phyloP scores from a whole-genome alignment of 495 filamentous ascomycete species.

The Sporormia fimetaria region DNA sequence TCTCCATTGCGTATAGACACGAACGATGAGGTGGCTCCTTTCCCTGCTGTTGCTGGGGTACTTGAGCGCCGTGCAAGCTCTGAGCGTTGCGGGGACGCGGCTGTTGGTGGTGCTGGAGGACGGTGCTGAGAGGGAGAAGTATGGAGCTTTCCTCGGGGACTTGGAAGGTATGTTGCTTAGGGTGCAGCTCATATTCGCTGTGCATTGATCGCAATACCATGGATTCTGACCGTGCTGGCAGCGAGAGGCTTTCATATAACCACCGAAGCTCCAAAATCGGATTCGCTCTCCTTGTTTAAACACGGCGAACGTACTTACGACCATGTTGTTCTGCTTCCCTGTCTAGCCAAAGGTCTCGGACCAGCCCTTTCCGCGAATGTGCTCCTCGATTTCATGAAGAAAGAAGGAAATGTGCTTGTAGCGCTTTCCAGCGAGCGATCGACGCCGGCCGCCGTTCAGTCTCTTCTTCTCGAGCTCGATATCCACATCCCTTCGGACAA shows the following conservation, averaged over 20 bases:
- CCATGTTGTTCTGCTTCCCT: constrained; percentile 77
- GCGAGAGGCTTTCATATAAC: constrained; percentile 69
- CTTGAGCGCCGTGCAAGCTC: constrained; percentile 54
- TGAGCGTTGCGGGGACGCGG: constrained; percentile 70
- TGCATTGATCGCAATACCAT: constrained; percentile 14
- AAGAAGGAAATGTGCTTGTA: constrained; percentile 82
- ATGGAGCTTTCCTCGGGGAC: constrained; percentile 72
- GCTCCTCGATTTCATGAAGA: constrained; percentile 83
- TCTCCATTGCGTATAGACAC: constrained; percentile 16
- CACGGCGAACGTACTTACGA: constrained; percentile 83
- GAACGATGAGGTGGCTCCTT: constrained; percentile 68
- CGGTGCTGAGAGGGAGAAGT: constrained; percentile 59
- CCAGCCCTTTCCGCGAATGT: constrained; percentile 75
- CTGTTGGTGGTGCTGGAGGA: constrained; percentile 84
- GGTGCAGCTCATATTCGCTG: not conserved
- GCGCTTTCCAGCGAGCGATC: constrained; percentile 65
- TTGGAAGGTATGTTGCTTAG: constrained; percentile 51
- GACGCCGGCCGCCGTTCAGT: constrained; percentile 66
- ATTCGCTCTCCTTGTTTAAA: constrained; percentile 69
- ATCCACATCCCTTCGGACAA: constrained; percentile 81
- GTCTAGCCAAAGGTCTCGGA: constrained; percentile 82
- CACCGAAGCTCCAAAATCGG: constrained; percentile 78
- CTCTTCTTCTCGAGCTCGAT: constrained; percentile 81
- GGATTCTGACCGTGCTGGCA: constrained; percentile 32
- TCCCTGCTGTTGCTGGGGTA: constrained; percentile 56